Base-by-base conservation (phyloP, 2,329 filamentous ascomycete genomes). In the Fusarium brachygibbosum region DNA sequence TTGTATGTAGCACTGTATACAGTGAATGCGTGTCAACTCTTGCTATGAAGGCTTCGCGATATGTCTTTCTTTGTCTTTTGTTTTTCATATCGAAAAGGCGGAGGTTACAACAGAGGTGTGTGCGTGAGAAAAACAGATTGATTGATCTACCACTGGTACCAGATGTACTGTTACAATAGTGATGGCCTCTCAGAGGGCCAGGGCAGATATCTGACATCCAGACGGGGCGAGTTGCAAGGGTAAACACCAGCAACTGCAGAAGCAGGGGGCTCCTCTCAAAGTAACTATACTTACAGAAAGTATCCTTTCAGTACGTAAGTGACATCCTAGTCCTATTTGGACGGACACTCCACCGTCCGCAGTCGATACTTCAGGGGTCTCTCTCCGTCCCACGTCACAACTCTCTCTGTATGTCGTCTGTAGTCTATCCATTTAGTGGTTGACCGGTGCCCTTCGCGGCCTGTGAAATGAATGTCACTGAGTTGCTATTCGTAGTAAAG, bases 291-390 rank as follows among this genome's bases (percentile, higher is more conserved):
- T 16, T 21, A 2, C 1, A 13, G 5, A 16, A 28, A 16, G 62
- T 58, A 44, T 31, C 10, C 25, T n/a, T 11, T 4, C 10, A 23
- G 44, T 63, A 64, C 51, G 51, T 58, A 51, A 9, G n/a, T 3
- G 14, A 5, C 12, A 60, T 49, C 49, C 58, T 48, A 32, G 45
- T 38, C 40, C 44, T 29, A 32, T 40, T 46, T 23, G 40, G 23
- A 55, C 48, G 44, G 44, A 63, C 49, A 52, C 61, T 59, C 41
- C 60, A 25, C 45, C 45, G 34, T 58, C 67, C 50, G 61, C 53
- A 63, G 62, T 58, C 34, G 41, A 67, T 63, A 49, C 41, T 52
- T 42, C 67, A 70, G 66, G 67, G 67, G 66, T 68, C 67, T 60
- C 41, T 42, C 53, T 56, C 62, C 59, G 40, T 62, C 62, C 34